phyloP scores from a whole-genome alignment of 176 grass and related monocot species.

The Coix lacrymajobi region DNA sequence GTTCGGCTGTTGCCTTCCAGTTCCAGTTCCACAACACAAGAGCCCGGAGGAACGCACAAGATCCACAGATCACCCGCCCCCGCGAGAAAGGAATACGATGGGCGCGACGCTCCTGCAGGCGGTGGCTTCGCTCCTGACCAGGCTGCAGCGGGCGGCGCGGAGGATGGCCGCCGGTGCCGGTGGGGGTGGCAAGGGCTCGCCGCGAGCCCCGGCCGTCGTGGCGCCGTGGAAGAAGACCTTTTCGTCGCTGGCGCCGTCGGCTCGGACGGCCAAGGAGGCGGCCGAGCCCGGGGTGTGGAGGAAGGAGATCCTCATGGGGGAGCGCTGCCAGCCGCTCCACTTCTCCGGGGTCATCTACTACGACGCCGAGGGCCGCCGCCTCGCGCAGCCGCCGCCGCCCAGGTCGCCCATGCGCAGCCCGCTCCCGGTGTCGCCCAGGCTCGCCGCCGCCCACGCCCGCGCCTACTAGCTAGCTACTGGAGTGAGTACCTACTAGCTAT shows the following conservation, averaged over 20 bases:
- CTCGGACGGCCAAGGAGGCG: background rate
- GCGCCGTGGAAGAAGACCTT: conserved; percentile 31
- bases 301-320: conserved; percentile 79
- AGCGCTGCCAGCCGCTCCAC: conserved; percentile 68
- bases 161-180: conserved; percentile 8
- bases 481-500: background rate
- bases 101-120: conserved; percentile 41
- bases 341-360: conserved; percentile 94
- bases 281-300: conserved; percentile 48
- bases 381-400: conserved; percentile 43
- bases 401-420: conserved; percentile 78
- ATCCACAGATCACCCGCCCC: too few species aligned
- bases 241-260: background rate
- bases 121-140: conserved; percentile 46
- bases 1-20: background rate
- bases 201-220: background rate
- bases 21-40: background rate
- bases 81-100: too few species aligned
- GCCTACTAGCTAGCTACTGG: background rate
- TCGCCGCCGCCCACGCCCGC: conserved; percentile 1
- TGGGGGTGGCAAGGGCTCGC: background rate
- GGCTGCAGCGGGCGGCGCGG: conserved; percentile 47
- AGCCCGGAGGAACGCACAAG: too few species aligned
- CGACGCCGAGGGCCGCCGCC: conserved; percentile 60
- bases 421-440: conserved; percentile 20